Evolutionary conservation across 1,284 basidiomycete genomes (phyloP).

Genomic region (Ceratobasidium sp.): DNA sequence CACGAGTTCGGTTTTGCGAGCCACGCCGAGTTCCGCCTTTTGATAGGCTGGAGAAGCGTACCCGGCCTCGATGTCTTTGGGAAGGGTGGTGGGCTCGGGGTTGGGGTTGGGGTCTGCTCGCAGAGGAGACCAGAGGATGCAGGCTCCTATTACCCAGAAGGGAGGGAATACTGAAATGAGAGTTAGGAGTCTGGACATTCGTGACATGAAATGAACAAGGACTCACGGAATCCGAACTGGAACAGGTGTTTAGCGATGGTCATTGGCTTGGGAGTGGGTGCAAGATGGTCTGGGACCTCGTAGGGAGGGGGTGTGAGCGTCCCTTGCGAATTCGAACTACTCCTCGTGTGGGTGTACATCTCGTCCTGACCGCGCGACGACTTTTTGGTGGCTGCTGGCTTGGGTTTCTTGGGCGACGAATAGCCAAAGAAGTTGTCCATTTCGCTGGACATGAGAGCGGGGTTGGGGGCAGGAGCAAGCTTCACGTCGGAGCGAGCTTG

Average conservation of each 20-base stretch:
- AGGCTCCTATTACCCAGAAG: slow-evolving; percentile 43
- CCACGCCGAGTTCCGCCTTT: slow-evolving; percentile 28
- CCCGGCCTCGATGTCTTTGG: slow-evolving; percentile 43
- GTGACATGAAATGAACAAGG: background rate
- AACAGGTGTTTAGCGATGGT: slow-evolving; percentile 31
- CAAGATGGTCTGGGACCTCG: slow-evolving; percentile 34
- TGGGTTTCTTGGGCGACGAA: slow-evolving; percentile 34
- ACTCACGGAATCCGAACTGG: slow-evolving; percentile 43
- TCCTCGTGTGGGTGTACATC: slow-evolving; percentile 7
- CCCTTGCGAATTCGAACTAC: background rate
- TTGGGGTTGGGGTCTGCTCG: background rate
- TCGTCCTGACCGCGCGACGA: slow-evolving; percentile 13
- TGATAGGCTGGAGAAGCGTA: slow-evolving; percentile 19
- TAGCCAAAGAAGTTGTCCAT: slow-evolving; percentile 35
- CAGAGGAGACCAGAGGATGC: slow-evolving; percentile 33
- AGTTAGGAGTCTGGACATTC: background rate
- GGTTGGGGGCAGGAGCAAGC: background rate
- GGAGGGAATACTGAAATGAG: slow-evolving; percentile 32
- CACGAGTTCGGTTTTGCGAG: slow-evolving; percentile 38
- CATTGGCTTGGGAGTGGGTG: slow-evolving; percentile 19
- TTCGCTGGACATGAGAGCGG: slow-evolving; percentile 1
- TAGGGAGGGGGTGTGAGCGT: slow-evolving; percentile 33
- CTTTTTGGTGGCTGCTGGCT: slow-evolving; percentile 24
- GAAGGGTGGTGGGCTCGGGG: too few relatives aligned
- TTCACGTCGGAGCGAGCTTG: background rate